Evolutionary conservation across 306 rosid species (phyloP), one percentile per base, ranked within the genome.

Genomic region (Pyrus bretschneideri): DNA sequence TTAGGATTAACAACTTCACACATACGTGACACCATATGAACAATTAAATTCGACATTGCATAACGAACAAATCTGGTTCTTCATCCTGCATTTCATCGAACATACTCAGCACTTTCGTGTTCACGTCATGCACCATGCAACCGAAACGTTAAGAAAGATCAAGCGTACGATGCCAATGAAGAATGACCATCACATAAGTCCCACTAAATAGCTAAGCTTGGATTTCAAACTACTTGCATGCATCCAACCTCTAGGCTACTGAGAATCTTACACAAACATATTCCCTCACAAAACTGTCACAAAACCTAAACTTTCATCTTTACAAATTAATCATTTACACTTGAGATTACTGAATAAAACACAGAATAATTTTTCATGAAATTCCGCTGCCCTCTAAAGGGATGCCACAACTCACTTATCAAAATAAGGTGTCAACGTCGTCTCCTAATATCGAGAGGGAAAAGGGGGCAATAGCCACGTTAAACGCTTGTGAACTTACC

Each of bases 391-490:
- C 64, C 57, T 25, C 71, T 27, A 2, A 38, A 33, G 46, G 33
- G 68, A 69, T 40, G 45, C 30, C 30, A 42, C 31, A 23, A 17
- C 14, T 68, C 79, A 69, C 71, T 60, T 74, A 60, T 85, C 74
- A 85, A 27, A 88, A 70, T 31, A 88, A 74, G 51, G 44, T 31
- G 18, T 83, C 85, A n/a, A 52, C 45, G 64, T 80, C 86, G 30
- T 85, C 91, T 67, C 86, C 91, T 35, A 85, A 65, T 63, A 78
- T 75, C 9, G 83, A 82, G 61, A 88, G 88, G 45, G 88, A 77
- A 81, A 88, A 88, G 19, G 91, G 91, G 18, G 91, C 89, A 74
- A 88, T 83, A 22, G 85, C 85, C 69, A 83, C 89, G 22, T 85
- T 85, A 67, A 88, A 88, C 31, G 89, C 31, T 78, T 83, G 78